Evolutionary conservation across 495 filamentous ascomycete genomes (phyloP).

Genomic region (Aspergillus nidulans): DNA sequence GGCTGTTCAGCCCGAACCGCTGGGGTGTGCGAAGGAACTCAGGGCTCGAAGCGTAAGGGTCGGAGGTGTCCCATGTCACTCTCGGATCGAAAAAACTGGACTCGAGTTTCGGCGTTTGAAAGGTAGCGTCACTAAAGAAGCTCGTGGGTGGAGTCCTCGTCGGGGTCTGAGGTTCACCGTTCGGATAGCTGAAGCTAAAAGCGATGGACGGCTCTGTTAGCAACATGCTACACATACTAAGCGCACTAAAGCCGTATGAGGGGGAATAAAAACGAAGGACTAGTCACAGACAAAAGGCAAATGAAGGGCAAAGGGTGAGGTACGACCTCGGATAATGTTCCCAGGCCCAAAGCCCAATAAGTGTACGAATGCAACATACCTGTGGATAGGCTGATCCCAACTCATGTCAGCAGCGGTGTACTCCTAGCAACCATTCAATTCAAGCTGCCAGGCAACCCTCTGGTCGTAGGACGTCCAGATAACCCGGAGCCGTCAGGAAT

Average conservation of each 20-base stretch:
- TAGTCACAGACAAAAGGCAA: background rate
- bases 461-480: slow-evolving; percentile 18
- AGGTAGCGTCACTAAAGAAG: slow-evolving; percentile 56
- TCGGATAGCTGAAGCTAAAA: slow-evolving; percentile 70
- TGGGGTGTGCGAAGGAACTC: slow-evolving; percentile 51
- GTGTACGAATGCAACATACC: slow-evolving; percentile 46
- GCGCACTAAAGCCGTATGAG: background rate
- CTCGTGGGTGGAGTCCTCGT: slow-evolving; percentile 67
- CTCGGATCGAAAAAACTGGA: slow-evolving; percentile 49
- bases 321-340: slow-evolving; percentile 18
- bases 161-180: slow-evolving; percentile 73
- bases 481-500: slow-evolving; percentile 29
- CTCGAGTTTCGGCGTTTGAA: slow-evolving; percentile 64
- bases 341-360: slow-evolving; percentile 6
- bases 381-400: slow-evolving; percentile 69
- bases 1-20: slow-evolving; percentile 31
- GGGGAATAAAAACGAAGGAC: background rate
- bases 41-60: slow-evolving; percentile 52
- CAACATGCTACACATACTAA: slow-evolving; percentile 22
- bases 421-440: slow-evolving; percentile 42
- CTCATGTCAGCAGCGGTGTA: slow-evolving; percentile 57
- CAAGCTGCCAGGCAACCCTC: slow-evolving; percentile 38
- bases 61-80: slow-evolving; percentile 50
- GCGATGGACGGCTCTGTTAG: slow-evolving; percentile 35
- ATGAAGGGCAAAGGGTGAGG: background rate